Evolutionary conservation across 176 grass and related monocot genomes (phyloP), one percentile per base, ranked within the genome.

Genomic region (Oryza punctata): DNA sequence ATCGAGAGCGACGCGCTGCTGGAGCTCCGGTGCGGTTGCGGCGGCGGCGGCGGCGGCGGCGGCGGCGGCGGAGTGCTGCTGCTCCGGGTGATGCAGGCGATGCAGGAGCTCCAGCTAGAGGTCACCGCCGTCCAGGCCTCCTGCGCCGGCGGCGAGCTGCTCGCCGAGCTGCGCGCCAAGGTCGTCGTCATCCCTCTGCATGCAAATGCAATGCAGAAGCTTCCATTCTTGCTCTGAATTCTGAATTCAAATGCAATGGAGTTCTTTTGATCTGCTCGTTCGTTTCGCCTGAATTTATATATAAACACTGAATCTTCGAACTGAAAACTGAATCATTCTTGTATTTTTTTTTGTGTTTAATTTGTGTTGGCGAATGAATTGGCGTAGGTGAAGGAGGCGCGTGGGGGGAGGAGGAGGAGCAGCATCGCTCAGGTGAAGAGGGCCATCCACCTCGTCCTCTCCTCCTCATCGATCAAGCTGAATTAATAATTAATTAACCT

Each of bases 391-490:
- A 89, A 85, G 66, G 87, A 96, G 45, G 74, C 65, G 66, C 83
- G 80, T 47, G 87, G 91, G 46, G 87, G 91, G 49, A 52, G 49
- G 15, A 96, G 92, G 85, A 99, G 82, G 44, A 88, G 80, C 63
- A 90, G 80, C 65, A 96, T 96, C 88, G n/a, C 80, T 10, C 87
- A 99, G 76, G 91, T 99, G 72, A 99, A 96, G 76, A 91, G 88
- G 29, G 73, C 85, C 26, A 85, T 98, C 70, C 86, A 95, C 54
- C 67, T 75, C 8, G 88, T 91, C 72, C 81, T 93, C 65, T 82
- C 78, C 59, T 82, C 78, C 28, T 67, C 80, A 35, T 35, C 37
- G 37, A 24, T 68, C 72, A 41, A 9, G 0, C 40, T 41, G 40
- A 41, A 41, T 85, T 76, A 41, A 72, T 85, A 70, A 41, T 65